Base-by-base conservation (phyloP, 225 moss, liverwort and hornwort species). In the Pseudisothecium myosuroides region DNA sequence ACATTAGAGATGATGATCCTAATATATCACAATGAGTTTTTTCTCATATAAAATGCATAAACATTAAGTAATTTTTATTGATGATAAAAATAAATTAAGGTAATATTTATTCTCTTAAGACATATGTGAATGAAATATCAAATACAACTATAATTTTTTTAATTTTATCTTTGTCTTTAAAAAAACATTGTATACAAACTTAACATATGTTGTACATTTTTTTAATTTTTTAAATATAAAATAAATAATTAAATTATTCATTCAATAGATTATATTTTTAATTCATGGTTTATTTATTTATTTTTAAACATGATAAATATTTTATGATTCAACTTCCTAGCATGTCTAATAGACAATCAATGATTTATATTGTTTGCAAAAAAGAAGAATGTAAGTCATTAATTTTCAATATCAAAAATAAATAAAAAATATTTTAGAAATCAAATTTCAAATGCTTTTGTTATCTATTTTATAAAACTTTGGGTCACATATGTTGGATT, bases 281-380 rank as follows among this genome's bases (percentile, higher is more conserved):
- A 14, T 22, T 63, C 10, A 45, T 47, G 4, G 4, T 22, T 21
- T 21, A 36, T 47, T 36, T 49, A 36, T 49, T 26, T 50, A 16
- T 20, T 39, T 45, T 7, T 6, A n/a, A 29, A 52, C 0, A 39
- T 9, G 0, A 0, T 4, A 29, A 6, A 10, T 39, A 32, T 11
- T 29, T 56, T 37, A 14, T 37, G 27, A 50, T 18, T 52, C 19
- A 28, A 27, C 14, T 14, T 54, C 36, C 8, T 83, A 54, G 5
- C 18, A 32, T 7, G 2, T 56, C 15, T 58, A 56, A 28, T 27
- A 9, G 43, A 11, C 29, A 84, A 71, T 31, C 3, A 39, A 59
- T 17, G 5, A 43, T 41, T 43, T 26, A 3, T 14, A 43, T 14
- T 23, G 8, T 17, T 58, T 2, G 18, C 2, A 7, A 3, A 39